Evolutionary conservation across 306 rosid species (phyloP).

Genomic region (Neltuma alba): DNA sequence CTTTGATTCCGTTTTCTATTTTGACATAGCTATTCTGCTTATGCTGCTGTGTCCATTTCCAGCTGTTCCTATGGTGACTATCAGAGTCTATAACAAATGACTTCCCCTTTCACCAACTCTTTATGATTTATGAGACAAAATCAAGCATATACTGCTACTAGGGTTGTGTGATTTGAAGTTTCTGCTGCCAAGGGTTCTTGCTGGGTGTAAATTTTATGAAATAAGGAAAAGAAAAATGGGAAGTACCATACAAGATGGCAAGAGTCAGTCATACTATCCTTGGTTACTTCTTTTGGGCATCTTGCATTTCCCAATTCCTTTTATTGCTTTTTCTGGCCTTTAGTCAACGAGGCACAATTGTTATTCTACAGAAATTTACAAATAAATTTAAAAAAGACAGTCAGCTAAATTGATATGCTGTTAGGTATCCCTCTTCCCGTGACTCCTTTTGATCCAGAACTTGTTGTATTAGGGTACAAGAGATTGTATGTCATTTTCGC

Average conservation of each 20-base stretch:
- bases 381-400: neutral
- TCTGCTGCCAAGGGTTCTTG: neutral
- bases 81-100: neutral
- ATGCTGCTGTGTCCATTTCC: neutral
- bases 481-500: conserved; percentile 50
- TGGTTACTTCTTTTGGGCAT: neutral
- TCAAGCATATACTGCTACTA: neutral
- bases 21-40: neutral
- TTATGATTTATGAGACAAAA: neutral
- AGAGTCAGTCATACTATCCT: conserved; percentile 7
- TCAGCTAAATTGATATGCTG: conserved; percentile 56
- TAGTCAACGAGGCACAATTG: neutral
- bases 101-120: neutral
- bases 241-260: neutral
- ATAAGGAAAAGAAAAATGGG: neutral
- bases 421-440: conserved; percentile 58
- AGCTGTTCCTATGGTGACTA: neutral
- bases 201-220: neutral
- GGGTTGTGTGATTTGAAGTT: neutral
- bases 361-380: neutral
- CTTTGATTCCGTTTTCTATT: neutral
- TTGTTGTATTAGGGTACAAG: conserved; percentile 50
- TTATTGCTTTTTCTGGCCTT: neutral
- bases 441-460: conserved; percentile 45
- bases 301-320: neutral